Base-by-base conservation (phyloP, 345 rosid species). In the Populus ilicifolia region DNA sequence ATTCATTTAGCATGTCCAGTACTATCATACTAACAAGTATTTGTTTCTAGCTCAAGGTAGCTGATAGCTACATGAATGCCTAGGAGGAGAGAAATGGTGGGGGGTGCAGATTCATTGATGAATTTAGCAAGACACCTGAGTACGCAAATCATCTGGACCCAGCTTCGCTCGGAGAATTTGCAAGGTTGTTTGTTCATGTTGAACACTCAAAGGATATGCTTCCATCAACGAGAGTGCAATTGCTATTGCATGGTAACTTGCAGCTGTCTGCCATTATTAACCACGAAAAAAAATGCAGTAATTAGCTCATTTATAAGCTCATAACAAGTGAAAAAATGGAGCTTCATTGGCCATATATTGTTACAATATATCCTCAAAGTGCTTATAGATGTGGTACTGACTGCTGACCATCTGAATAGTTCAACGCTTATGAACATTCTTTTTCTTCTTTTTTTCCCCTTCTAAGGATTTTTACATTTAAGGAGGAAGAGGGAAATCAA, bases 221-320 rank as follows among this genome's bases (percentile, higher is more conserved):
- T 93, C 99, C 99, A 96, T 96, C 89, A 96, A 84, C 36, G 99
- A 96, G 74, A 93, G 94, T n/a, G 99, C 98, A 89, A 96, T 93
- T 83, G 99, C 99, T 84, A 96, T 96, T 65, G 99, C 99, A 88
- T 96, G 99, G 87, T 96, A 96, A 84, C 98, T 96, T 81, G 99
- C 99, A 72, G 99, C 99, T 67, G 99, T 96, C 99, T 96, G 90
- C 52, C 62, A 81, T 59, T 76, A 85, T 74, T 35, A 67, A 74
- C 64, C 64, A 59, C 4, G 27, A 78, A 39, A 77, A 73, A 39
- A 67, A 81, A 21, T 74, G 17, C 35, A 75, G 30, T 18, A 79
- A 68, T 63, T 43, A 50, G 72, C 36, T 78, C n/a, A 62, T 56
- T 36, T 21, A 27, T 23, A 43, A 75, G 46, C 52, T 65, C n/a